Base-by-base conservation (phyloP, 1,139 yeast species). In the Ogataea hybrid region DNA sequence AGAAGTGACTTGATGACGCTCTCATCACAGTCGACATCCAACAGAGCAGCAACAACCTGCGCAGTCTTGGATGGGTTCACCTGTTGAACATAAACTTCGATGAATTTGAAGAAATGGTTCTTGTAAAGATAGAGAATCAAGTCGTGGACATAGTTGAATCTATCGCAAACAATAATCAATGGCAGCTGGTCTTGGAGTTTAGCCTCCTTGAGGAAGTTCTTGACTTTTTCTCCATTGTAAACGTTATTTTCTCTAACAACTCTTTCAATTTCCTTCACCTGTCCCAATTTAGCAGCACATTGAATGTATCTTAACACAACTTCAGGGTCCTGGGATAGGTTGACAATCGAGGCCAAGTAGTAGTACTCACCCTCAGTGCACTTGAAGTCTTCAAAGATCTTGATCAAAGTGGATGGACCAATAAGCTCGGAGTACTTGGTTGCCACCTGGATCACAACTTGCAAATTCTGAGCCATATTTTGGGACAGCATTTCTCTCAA, bases 1-100 rank as follows among this genome's bases (percentile, higher is more conserved):
- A 94, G 75, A 60, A 92, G 73, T 42, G 79, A 77, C 69, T 88
- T 85, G 63, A 94, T 88, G 53, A 89, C 84, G 43, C 70, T 68
- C 66, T 94, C 98, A 54, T 92, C 98, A 69, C 97, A 89, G 65
- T 92, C 98, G 56, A 92, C 97, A 64, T 92, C 99, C 56, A 92
- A 73, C 60, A 92, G 75, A 35, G 95, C 98, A 48, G 97, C 98
- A 62, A 92, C 77, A 50, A 94, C 98, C 67, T 90, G 96, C 15
- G 98, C 96, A 21, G 98, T 88, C 62, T 87, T 86, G 4, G 92
- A 72, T 37, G 98, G 96, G 67, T 92, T 94, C 40, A 92, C 97
- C 61, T 89, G 94, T 70, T 92, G 97, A 43, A 94, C 98, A 59
- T 92, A 92, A 39, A 92, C 96, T 68, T 92, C 97, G 66, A 92